phyloP scores from a whole-genome alignment of 345 rosid species.

The Aquilaria sinensis region DNA sequence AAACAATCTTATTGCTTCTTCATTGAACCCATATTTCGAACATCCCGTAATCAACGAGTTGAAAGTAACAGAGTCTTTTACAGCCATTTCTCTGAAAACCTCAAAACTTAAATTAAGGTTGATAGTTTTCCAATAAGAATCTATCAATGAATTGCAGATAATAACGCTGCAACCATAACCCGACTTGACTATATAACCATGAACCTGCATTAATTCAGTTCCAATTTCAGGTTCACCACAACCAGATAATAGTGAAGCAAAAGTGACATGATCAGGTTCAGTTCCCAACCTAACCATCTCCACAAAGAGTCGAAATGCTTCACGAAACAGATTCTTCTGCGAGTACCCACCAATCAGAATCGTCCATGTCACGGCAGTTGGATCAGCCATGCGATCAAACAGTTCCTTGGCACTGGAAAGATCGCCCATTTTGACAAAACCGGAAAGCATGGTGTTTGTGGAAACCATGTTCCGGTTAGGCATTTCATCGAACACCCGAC shows the following conservation, averaged over 20 bases:
- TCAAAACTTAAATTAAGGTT: conserved; percentile 36
- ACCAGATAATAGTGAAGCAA: conserved; percentile 64
- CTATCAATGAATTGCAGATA: conserved; percentile 65
- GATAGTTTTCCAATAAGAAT: conserved; percentile 61
- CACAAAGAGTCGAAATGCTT: conserved; percentile 54
- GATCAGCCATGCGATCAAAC: conserved; percentile 45
- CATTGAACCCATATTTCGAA: conserved; percentile 46
- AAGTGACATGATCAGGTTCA: conserved; percentile 63
- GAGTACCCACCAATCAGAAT: conserved; percentile 70
- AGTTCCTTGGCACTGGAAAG: conserved; percentile 43
- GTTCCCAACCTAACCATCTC: conserved; percentile 42
- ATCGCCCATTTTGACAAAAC: conserved; percentile 49
- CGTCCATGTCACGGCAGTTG: conserved; percentile 79
- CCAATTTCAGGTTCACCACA: conserved; percentile 26
- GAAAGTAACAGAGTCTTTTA: conserved; percentile 62
- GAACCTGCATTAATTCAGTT: conserved; percentile 44
- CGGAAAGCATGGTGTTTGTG: conserved; percentile 56
- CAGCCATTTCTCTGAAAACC: conserved; percentile 42
- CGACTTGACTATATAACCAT: conserved; percentile 43
- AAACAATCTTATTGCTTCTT: conserved; percentile 50
- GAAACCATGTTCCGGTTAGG: conserved; percentile 61
- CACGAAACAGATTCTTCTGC: conserved; percentile 27
- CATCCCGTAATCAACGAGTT: conserved; percentile 74
- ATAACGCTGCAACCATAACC: conserved; percentile 38
- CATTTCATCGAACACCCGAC: conserved; percentile 73